Evolutionary conservation across 75 land plant genomes (phyloP), one percentile per base, ranked within the genome.

Genomic region (Pinus taeda): DNA sequence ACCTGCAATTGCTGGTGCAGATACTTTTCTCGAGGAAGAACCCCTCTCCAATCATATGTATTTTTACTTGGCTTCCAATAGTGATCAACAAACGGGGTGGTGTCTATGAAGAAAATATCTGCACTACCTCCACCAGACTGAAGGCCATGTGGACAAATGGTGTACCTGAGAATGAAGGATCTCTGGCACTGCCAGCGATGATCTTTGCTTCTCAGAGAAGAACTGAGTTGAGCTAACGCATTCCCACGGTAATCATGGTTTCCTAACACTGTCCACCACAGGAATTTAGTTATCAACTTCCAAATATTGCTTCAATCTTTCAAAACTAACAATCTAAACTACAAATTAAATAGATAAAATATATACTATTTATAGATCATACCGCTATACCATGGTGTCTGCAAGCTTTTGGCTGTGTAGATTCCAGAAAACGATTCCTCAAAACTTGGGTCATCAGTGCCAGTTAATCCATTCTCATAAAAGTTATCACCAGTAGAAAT

Each of bases 41-140:
- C 79, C 36, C 90, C 93, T 65, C 93, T 89, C 98, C 96, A 96
- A 49, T 93, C 94, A 64, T 92, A 93, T 33, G 58, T 24, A 59
- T 85, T 66, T 1, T 79, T 84, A 20, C 66, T 67, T 26, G 85
- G 86, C 21, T 83, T 60, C 45, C 45, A 67, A 20, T 71, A 71
- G 37, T 53, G 18, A 4, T 71, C 26, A 6, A 86, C 74, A 57
- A 84, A 86, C 0, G 88, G 79, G 29, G 83, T 85, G 15, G 83
- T 84, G 70, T 84, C 87, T 13, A 86, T 72, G 78, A 86, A 84
- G 37, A 86, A 86, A 33, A 86, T 57, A 4, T 86, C 88, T 49
- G 55, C 12, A 49, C 12, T 49, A 9, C 55, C 55, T 49, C 55
- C 55, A 49, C 55, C 55, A 49, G 57, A 21, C 55, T 49, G 55